Conservation (phyloP, 768 basidiomycete genomes). For the Naganishia antarctica region DNA sequence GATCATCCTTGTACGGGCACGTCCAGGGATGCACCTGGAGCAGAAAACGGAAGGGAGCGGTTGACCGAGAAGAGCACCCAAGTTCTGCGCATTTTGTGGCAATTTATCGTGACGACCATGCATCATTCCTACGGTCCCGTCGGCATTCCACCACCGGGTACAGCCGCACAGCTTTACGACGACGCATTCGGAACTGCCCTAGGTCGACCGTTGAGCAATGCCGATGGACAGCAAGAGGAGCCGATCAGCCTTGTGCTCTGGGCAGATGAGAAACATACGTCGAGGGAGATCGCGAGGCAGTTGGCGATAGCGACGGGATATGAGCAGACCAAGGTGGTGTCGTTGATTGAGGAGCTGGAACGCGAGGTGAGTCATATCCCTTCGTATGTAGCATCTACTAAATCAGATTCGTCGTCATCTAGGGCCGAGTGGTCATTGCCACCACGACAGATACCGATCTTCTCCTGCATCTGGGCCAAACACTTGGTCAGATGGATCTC, state of each 20-base stretch:
- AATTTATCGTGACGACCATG: slow-evolving; percentile 66
- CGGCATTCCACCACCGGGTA: slow-evolving; percentile 48
- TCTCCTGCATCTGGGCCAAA: slow-evolving; percentile 71
- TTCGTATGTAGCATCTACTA: neutral
- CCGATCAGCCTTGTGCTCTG: slow-evolving; percentile 62
- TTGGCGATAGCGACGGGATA: slow-evolving; percentile 41
- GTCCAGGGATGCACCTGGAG: slow-evolving; percentile 36
- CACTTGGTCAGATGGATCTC: slow-evolving; percentile 79
- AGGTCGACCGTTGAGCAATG: neutral
- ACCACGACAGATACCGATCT: slow-evolving; percentile 57
- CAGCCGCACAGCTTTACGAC: slow-evolving; percentile 66
- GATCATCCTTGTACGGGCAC: slow-evolving; percentile 62
- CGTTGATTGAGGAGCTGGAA: slow-evolving; percentile 40
- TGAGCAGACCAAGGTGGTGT: slow-evolving; percentile 32
- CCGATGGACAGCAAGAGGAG: neutral
- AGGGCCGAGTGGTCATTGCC: slow-evolving; percentile 77
- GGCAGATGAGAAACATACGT: slow-evolving; percentile 97
- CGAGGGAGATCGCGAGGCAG: slow-evolving; percentile 67
- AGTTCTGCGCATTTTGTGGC: slow-evolving; percentile 61
- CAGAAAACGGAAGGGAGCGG: slow-evolving; percentile 27
- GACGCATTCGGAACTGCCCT: slow-evolving; percentile 14
- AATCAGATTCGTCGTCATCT: neutral
- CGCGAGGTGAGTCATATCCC: neutral
- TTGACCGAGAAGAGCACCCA: neutral
- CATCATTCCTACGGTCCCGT: slow-evolving; percentile 54